Conservation (phyloP, 2,329 filamentous ascomycete species). For the Alternaria conjuncta region DNA sequence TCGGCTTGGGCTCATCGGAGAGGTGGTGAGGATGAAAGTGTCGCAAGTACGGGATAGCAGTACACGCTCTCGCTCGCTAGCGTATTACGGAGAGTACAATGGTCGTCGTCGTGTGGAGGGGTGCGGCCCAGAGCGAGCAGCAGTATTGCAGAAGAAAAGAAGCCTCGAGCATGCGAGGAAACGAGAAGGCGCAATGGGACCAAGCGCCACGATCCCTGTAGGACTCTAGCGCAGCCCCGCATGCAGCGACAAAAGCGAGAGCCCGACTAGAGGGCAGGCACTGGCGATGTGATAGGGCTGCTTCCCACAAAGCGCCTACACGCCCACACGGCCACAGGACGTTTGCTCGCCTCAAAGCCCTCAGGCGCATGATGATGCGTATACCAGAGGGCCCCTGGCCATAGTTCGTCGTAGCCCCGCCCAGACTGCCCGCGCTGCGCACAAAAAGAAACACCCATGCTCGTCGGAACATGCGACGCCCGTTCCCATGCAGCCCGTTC, state of each 20-base stretch:
- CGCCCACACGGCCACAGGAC: background rate
- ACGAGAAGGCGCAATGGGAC: conserved; percentile 21
- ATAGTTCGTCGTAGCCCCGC: background rate
- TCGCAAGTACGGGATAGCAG: background rate
- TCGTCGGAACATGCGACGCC: conserved; percentile 10
- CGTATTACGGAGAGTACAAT: background rate
- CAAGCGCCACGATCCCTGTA: conserved; percentile 17
- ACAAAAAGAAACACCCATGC: conserved; percentile 8
- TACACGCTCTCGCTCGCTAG: background rate
- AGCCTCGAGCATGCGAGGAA: conserved; percentile 20
- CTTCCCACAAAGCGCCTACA: background rate
- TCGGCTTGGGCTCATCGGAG: conserved; percentile 21
- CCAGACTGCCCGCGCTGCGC: background rate
- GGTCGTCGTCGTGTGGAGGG: background rate
- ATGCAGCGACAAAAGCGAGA: conserved; percentile 1
- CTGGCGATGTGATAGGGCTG: conserved; percentile 7
- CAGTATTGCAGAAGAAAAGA: conserved; percentile 5
- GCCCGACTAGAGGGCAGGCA: conserved; percentile 1
- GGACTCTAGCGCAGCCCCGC: conserved; percentile 14
- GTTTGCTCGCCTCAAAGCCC: background rate
- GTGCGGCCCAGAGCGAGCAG: background rate
- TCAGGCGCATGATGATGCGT: conserved; percentile 4
- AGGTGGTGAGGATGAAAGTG: background rate
- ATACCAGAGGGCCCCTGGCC: background rate
- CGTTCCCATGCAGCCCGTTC: conserved; percentile 12